Base-by-base conservation (phyloP, 1,284 basidiomycete genomes). In the Leccinum pachyderme region DNA sequence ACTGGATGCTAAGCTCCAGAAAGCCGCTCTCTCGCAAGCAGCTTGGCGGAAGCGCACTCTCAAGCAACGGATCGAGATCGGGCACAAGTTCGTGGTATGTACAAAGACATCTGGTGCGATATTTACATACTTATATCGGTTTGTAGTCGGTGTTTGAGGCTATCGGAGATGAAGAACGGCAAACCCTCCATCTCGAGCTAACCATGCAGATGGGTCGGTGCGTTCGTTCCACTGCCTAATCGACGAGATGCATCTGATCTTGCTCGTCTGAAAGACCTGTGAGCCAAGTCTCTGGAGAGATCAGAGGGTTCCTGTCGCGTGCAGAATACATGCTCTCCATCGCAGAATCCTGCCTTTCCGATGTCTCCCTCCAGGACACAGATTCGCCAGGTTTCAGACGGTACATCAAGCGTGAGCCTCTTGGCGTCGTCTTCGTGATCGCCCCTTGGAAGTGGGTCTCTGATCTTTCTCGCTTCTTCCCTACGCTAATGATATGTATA, bases 401-500 rank as follows among this genome's bases (percentile, higher is more conserved):
- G 47, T 91, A 80, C 67, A 95, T 98, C 71, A 83, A 86, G 63
- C 86, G 91, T 51, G 81, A 81, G 28, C 93, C 95, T 1, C 73
- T 96, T 0, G 95, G 95, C 15, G 87, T 97, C n/a, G 84, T 97
- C 1, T 81, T 94, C 29, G 82, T 94, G 49, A 87, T 95, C 59
- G 83, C 89, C 0, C 91, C 93, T 3, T 95, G 95, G 95, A 93
- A 94, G 94, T 93, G 59, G 55, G 84, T 49, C 13, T 37, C 31
- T 47, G 12, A 8, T 15, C n/a, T 32, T 37, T 12, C 1, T 29
- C n/a, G 25, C 46, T 18, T 31, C n/a, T 2, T 8, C 28, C 9
- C 6, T 4, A 35, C 12, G 15, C 22, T 7, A 4, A 22, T 39
- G 37, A 39, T 47, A 15, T 9, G 12, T 24, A 46, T 31, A 7